Evolutionary conservation across 208 protist genomes (phyloP).

Genomic region (Acanthamoeba rhysodes): DNA sequence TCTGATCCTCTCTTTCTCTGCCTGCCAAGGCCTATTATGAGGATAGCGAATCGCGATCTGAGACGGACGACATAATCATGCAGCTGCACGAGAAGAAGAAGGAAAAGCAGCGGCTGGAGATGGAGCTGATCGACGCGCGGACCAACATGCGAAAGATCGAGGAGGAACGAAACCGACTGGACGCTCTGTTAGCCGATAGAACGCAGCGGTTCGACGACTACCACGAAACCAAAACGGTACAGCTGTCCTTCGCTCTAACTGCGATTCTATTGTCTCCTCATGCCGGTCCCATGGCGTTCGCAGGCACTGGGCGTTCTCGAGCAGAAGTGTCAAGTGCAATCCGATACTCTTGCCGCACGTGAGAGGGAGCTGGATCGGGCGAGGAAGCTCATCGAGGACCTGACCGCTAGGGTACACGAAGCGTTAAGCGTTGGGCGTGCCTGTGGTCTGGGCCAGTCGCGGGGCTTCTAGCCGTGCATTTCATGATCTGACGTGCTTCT

Average conservation of each 20-base stretch:
- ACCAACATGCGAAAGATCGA: background rate
- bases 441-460: background rate
- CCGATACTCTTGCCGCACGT: constrained; percentile 28
- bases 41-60: background rate
- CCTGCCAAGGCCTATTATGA: background rate
- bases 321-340: constrained; percentile 48
- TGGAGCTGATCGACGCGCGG: constrained; percentile 41
- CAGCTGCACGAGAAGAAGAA: constrained; percentile 32
- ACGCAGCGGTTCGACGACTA: constrained; percentile 48
- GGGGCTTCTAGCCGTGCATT: too few relatives aligned
- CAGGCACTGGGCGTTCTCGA: constrained; percentile 48
- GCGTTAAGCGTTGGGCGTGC: background rate
- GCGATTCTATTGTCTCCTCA: too few relatives aligned
- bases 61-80: background rate
- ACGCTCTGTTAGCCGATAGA: background rate
- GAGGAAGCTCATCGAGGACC: constrained; percentile 42
- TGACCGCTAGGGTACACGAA: background rate
- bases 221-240: constrained; percentile 64
- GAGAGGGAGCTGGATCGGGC: constrained; percentile 65
- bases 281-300: too few relatives aligned
- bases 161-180: constrained; percentile 28
- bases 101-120: constrained; percentile 43
- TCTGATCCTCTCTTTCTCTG: background rate
- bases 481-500: background rate
- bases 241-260: background rate